Percentiles rank a stretch among this genome's conserved stretches.
phyloP scores from a whole-genome alignment of 116 monocot species.

The Thalassia testudinum region DNA sequence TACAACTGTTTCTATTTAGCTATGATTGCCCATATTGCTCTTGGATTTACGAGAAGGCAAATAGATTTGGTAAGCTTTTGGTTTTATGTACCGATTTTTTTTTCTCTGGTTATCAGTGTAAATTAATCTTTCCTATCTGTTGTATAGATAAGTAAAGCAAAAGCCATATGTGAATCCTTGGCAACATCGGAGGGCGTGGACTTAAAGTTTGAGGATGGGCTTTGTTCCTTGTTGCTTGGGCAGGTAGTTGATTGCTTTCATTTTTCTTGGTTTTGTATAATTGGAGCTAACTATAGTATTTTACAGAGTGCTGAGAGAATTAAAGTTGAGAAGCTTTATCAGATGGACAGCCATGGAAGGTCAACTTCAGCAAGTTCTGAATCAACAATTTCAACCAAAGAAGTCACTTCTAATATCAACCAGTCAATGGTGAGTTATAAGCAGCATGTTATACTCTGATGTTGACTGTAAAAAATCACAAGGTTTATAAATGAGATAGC shows the following conservation, averaged over 20 bases:
- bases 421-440: constrained; percentile 43
- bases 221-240: constrained; percentile 75
- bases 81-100: not conserved
- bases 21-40: constrained; percentile 78
- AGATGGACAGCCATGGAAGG: constrained; percentile 33
- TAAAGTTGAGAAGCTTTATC: constrained; percentile 50
- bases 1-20: constrained; percentile 72
- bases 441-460: no score
- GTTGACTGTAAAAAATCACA: no score
- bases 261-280: no score
- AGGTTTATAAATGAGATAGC: no score
- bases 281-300: not conserved
- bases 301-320: constrained; percentile 13
- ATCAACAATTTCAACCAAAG: constrained; percentile 18
- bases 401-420: constrained; percentile 18
- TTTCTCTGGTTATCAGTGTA: no score
- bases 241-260: constrained; percentile 44
- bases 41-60: constrained; percentile 73
- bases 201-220: constrained; percentile 86
- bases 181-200: constrained; percentile 56
- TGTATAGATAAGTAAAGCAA: constrained; percentile 73
- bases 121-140: not conserved
- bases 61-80: constrained; percentile 59
- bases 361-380: constrained; percentile 21
- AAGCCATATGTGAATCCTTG: constrained; percentile 77